Percentiles rank a stretch among this genome's conserved stretches.
phyloP scores from a whole-genome alignment of 305 asterid species.

The Stenogyne calaminthoides region DNA sequence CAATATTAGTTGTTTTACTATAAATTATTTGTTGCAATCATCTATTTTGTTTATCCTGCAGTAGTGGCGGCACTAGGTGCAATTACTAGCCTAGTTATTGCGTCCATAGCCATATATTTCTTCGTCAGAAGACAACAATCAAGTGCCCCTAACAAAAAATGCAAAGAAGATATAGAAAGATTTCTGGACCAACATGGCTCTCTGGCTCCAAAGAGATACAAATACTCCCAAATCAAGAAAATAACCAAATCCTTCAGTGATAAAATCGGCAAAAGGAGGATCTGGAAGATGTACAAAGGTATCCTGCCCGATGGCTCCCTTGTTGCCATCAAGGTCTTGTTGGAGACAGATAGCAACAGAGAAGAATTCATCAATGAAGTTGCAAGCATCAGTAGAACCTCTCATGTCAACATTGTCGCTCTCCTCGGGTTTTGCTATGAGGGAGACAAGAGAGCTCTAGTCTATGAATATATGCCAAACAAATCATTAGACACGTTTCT shows the following conservation, averaged over 20 bases:
- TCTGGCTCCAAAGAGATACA: constrained; percentile 28
- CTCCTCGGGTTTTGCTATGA: no score
- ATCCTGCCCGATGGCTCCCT: constrained; percentile 33
- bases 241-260: constrained; percentile 15
- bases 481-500: no score
- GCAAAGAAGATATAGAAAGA: neutral
- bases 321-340: constrained; percentile 52
- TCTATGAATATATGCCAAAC: no score
- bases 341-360: constrained; percentile 31
- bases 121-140: neutral
- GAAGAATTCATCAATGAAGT: constrained; percentile 56
- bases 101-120: neutral
- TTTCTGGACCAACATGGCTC: neutral
- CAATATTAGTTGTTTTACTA: no score
- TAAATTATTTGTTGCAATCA: no score
- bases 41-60: no score
- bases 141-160: no score
- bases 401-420: constrained; percentile 45
- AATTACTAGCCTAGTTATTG: no score
- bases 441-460: no score
- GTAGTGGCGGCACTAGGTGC: no score
- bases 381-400: constrained; percentile 43
- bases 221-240: no score
- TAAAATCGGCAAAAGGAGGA: constrained; percentile 50
- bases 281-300: constrained; percentile 51